These are phyloP conservation scores for Pulveroboletus ravenelii DNA, from an alignment of 768 basidiomycete species.

Conservation along the genomic window DNA sequence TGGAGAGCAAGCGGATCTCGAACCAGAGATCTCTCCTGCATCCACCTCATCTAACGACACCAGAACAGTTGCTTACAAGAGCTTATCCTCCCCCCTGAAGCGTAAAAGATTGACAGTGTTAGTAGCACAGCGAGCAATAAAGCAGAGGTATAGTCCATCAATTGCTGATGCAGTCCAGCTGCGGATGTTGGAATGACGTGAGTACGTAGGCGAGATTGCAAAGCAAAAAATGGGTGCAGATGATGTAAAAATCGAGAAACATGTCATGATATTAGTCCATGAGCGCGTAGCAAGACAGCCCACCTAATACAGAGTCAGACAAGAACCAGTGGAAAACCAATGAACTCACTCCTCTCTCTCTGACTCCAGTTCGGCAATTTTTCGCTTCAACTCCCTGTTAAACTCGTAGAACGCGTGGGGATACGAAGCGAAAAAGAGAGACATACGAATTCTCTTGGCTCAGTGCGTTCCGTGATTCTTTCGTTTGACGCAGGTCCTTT, in stretches of 20 bases:
- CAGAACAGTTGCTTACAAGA: constrained; percentile 11
- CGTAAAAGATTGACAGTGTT: constrained; percentile 16
- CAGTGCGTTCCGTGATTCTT: constrained; percentile 69
- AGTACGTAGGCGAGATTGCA: constrained; percentile 22
- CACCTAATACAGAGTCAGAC: constrained; percentile 44
- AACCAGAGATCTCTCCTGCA: not conserved
- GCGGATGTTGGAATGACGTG: constrained; percentile 6
- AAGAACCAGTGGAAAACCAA: not conserved
- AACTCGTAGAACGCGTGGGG: constrained; percentile 4
- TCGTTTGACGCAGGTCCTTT: constrained; percentile 66
- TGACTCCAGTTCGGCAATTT: constrained; percentile 63
- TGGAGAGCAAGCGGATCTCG: constrained; percentile 2
- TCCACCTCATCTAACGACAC: constrained; percentile 1
- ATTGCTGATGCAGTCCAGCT: constrained; percentile 18
- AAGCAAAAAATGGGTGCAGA: constrained; percentile 9
- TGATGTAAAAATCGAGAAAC: constrained; percentile 18
- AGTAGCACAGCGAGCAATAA: constrained; percentile 7
- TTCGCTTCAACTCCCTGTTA: constrained; percentile 62
- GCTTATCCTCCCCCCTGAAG: constrained; percentile 20
- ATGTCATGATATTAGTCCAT: constrained; percentile 39
- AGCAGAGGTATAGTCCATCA: constrained; percentile 11
- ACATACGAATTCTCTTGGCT: constrained; percentile 78
- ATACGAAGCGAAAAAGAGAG: not conserved
- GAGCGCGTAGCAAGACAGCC: constrained; percentile 53
- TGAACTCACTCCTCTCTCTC: constrained; percentile 74